Percentiles rank a stretch among this genome's conserved stretches.
phyloP scores from a whole-genome alignment of 192 early-diverging fungal genomes.

The Umbelopsis ramanniana region DNA sequence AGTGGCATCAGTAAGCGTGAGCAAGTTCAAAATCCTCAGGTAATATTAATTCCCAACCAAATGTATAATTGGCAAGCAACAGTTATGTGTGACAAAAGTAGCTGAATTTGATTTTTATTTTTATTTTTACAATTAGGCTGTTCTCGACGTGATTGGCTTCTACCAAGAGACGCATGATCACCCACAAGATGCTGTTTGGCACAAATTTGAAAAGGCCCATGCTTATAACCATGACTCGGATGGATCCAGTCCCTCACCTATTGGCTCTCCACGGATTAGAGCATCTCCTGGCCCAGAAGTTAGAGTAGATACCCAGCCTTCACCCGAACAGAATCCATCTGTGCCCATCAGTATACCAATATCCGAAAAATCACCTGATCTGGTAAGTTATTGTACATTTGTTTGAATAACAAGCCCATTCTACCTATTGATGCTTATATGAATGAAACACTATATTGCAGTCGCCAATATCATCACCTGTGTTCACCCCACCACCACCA shows the following conservation, averaged over 20 bases:
- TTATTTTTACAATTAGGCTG: constrained; percentile 50
- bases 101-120: constrained; percentile 25
- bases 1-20: constrained; percentile 95
- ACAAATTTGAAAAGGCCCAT: constrained; percentile 39
- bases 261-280: constrained; percentile 7
- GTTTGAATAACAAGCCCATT: background rate
- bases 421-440: background rate
- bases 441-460: background rate
- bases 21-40: constrained; percentile 91
- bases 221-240: constrained; percentile 9
- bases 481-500: background rate
- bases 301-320: constrained; percentile 19
- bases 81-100: constrained; percentile 1
- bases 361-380: constrained; percentile 15
- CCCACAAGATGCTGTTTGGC: constrained; percentile 38
- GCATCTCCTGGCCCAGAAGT: constrained; percentile 21
- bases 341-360: constrained; percentile 6
- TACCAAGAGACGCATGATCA: constrained; percentile 67
- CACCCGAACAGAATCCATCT: background rate
- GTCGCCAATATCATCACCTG: constrained; percentile 16
- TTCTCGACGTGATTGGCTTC: constrained; percentile 84
- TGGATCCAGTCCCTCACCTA: background rate
- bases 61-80: background rate
- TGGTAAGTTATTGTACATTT: background rate
- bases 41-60: constrained; percentile 8